Base-by-base conservation (phyloP, 345 rosid genomes). In the Draba incana region DNA sequence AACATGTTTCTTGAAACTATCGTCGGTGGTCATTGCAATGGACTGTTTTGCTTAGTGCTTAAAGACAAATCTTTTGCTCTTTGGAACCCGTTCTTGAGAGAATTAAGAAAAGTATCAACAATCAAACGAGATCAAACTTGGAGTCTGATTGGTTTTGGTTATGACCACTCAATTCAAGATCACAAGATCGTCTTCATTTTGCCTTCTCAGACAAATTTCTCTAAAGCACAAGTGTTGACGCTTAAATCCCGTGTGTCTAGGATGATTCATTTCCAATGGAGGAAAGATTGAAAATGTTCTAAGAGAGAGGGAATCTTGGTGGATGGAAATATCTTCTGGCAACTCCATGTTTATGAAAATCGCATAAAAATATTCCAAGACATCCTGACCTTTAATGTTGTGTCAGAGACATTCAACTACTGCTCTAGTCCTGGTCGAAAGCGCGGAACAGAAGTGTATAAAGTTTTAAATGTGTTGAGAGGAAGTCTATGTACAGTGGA, bases 361-460 rank as follows among this genome's bases (percentile, higher is more conserved):
- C 4, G 2, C 39, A 0, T 35, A 35, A 10, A 35, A 35, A 0
- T 8, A 35, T 8, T 2, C 39, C 10, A 5, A 4, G 5, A 8
- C 14, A 57, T 57, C n/a, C 23, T 39, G 46, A 16, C 30, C 46
- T 57, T 57, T 20, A 25, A 37, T 57, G 12, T 57, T 25, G 27
- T 5, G 44, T 33, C 44, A 20, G 44, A 56, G 28, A 56, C 27
- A 56, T 56, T 35, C 44, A 56, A 56, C 45, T 11, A 20, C 62
- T 35, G 39, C 39, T 35, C 10, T 35, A 2, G 39, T 8, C 39
- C 39, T 35, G 1, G 3, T 35, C 39, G 3, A 3, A 0, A 8
- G 0, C 10, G 7, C 8, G 39, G 10, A 20, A 20, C 20, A 35
- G 2, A 0, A 35, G 0, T 7, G 39, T 35, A 35, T 35, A 35